Evolutionary conservation across 495 filamentous ascomycete species (phyloP).

Genomic region (Penicillium parvum): DNA sequence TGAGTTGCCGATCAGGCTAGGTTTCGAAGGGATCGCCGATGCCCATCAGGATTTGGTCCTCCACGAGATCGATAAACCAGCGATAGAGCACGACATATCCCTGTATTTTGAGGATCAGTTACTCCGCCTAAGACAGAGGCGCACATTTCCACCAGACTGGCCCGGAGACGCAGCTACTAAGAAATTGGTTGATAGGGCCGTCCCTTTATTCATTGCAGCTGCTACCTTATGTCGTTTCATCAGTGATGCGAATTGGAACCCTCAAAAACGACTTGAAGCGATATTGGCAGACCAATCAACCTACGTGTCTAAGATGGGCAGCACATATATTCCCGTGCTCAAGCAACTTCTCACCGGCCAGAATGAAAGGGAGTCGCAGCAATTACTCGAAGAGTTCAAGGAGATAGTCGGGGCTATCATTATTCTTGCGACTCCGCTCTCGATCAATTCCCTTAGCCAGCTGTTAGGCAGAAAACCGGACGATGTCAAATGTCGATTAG

Average conservation of each 20-base stretch:
- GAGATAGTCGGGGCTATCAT: constrained; percentile 22
- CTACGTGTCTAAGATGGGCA: constrained; percentile 8
- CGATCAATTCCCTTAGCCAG: constrained; percentile 9
- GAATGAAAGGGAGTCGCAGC: neutral
- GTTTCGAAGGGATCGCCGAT: constrained; percentile 19
- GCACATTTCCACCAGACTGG: constrained; percentile 25
- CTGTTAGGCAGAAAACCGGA: constrained; percentile 3
- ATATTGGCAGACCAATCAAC: constrained; percentile 8
- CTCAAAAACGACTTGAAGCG: constrained; percentile 8
- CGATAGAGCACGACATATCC: constrained; percentile 25
- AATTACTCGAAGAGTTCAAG: constrained; percentile 19
- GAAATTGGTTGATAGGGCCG: constrained; percentile 14
- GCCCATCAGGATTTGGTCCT: constrained; percentile 24
- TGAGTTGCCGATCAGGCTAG: constrained; percentile 38
- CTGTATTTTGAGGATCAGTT: constrained; percentile 22
- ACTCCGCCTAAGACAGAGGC: constrained; percentile 7
- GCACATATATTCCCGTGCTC: constrained; percentile 25
- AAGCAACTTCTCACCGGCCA: constrained; percentile 11
- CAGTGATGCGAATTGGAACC: constrained; percentile 10
- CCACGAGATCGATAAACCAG: constrained; percentile 15
- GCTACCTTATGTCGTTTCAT: constrained; percentile 30
- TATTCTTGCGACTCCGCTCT: constrained; percentile 23
- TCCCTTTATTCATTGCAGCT: constrained; percentile 31
- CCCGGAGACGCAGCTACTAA: constrained; percentile 24
- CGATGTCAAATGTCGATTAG: constrained; percentile 7